Evolutionary conservation across 2,329 filamentous ascomycete genomes (phyloP).

Genomic region (Aspergillus neotritici): DNA sequence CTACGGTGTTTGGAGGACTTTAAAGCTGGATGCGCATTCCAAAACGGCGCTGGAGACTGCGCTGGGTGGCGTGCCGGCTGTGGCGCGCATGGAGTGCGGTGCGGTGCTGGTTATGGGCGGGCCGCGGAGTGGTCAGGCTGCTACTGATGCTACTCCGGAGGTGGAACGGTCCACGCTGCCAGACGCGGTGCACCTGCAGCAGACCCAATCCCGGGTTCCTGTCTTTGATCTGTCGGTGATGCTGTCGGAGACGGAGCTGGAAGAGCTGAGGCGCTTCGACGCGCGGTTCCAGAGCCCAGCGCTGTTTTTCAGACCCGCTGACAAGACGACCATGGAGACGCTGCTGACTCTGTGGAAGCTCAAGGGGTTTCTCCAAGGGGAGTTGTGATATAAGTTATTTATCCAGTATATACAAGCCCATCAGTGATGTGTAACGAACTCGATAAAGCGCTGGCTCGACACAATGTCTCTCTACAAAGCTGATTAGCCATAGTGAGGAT

Average conservation of each 20-base stretch:
- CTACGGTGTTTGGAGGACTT: slow-evolving; percentile 23
- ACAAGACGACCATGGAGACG: slow-evolving; percentile 22
- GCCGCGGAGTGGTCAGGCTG: neutral
- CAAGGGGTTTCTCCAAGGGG: slow-evolving; percentile 22
- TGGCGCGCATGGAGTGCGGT: slow-evolving; percentile 28
- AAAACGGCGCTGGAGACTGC: slow-evolving; percentile 17
- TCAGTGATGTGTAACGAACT: neutral
- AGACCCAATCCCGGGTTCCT: slow-evolving; percentile 27
- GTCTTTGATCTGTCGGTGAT: slow-evolving; percentile 34
- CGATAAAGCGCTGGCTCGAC: no score
- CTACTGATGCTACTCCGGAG: slow-evolving; percentile 6
- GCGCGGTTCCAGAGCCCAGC: slow-evolving; percentile 28
- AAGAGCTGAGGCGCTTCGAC: slow-evolving; percentile 22
- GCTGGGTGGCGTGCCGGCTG: slow-evolving; percentile 15
- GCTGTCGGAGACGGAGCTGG: slow-evolving; percentile 26
- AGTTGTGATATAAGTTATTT: neutral
- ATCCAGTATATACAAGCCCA: neutral
- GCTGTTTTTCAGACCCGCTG: slow-evolving; percentile 33
- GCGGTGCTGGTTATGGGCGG: slow-evolving; percentile 27
- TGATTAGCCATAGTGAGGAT: no score
- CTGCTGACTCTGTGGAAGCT: slow-evolving; percentile 38
- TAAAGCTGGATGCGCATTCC: slow-evolving; percentile 18
- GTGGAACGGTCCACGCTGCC: slow-evolving; percentile 11
- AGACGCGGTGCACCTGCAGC: slow-evolving; percentile 27
- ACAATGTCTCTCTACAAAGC: no score